Conservation (phyloP, 1,284 basidiomycete genomes). For the Ceraceosorus guamensis region DNA sequence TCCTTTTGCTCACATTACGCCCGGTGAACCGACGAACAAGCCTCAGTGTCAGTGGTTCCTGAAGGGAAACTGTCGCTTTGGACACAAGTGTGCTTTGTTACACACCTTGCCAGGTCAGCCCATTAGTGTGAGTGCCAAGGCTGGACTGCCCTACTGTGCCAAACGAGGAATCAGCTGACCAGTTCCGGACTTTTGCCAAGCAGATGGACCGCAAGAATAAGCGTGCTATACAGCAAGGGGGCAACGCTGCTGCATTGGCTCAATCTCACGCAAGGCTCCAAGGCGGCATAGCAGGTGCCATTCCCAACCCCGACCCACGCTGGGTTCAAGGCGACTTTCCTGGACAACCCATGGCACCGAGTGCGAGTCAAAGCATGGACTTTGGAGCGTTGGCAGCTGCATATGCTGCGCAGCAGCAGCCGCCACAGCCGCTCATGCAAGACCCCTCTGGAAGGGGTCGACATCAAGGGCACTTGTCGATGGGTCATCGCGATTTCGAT, state of each 20-base stretch:
- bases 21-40: slow-evolving; percentile 42
- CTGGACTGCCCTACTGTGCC: no score
- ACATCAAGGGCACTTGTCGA: slow-evolving; percentile 6
- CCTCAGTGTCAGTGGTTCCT: slow-evolving; percentile 86
- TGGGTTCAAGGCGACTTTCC: no score
- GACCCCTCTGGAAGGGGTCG: slow-evolving; percentile 1
- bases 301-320: no score
- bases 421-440: slow-evolving; percentile 3
- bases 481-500: slow-evolving; percentile 48
- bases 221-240: slow-evolving; percentile 73
- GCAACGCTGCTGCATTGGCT: no score
- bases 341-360: no score
- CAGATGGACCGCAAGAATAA: slow-evolving; percentile 98
- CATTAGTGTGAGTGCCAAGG: slow-evolving; percentile 37
- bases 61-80: slow-evolving; percentile 90
- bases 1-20: slow-evolving; percentile 76
- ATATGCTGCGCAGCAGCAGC: slow-evolving; percentile 6
- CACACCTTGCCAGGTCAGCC: slow-evolving; percentile 89
- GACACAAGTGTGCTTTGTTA: slow-evolving; percentile 76
- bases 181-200: not conserved
- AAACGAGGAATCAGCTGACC: not conserved
- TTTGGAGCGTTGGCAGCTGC: slow-evolving; percentile 19
- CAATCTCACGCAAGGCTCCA: no score
- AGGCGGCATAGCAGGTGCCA: no score
- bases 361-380: slow-evolving; percentile 12